These are phyloP conservation scores for Auricularia cornea DNA, from an alignment of 768 basidiomycete species.

Conservation along the genomic window DNA sequence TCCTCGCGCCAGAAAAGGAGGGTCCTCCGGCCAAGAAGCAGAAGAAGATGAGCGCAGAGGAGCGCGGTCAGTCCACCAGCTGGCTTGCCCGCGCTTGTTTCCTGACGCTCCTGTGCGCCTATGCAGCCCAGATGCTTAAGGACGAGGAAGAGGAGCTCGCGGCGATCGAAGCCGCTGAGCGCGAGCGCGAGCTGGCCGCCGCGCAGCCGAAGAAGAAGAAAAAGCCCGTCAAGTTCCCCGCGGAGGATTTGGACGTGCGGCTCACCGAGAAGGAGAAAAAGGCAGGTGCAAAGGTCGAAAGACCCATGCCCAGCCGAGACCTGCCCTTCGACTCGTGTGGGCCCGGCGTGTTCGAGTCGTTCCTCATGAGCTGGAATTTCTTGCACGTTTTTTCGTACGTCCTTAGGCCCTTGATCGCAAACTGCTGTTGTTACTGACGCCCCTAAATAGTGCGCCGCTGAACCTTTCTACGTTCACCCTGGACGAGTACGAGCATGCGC, in stretches of 20 bases:
- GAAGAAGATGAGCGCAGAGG: constrained; percentile 67
- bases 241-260: constrained; percentile 82
- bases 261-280: constrained; percentile 77
- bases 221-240: constrained; percentile 85
- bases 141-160: constrained; percentile 65
- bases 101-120: constrained; percentile 1
- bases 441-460: constrained; percentile 60
- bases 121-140: constrained; percentile 10
- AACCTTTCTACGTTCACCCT: constrained; percentile 82
- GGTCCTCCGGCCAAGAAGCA: constrained; percentile 74
- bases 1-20: constrained; percentile 55
- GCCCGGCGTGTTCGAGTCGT: constrained; percentile 57
- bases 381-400: constrained; percentile 86
- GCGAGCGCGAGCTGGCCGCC: constrained; percentile 58
- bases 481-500: constrained; percentile 85
- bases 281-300: constrained; percentile 57
- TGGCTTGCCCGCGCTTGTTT: not conserved
- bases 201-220: constrained; percentile 66
- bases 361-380: constrained; percentile 92
- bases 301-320: constrained; percentile 50
- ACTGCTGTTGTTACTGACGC: not conserved
- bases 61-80: constrained; percentile 44
- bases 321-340: constrained; percentile 54
- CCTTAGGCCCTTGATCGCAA: not conserved
- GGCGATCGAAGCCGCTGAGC: constrained; percentile 57